phyloP scores from a whole-genome alignment of 2,329 filamentous ascomycete genomes.

The Penicillium rolfsii region DNA sequence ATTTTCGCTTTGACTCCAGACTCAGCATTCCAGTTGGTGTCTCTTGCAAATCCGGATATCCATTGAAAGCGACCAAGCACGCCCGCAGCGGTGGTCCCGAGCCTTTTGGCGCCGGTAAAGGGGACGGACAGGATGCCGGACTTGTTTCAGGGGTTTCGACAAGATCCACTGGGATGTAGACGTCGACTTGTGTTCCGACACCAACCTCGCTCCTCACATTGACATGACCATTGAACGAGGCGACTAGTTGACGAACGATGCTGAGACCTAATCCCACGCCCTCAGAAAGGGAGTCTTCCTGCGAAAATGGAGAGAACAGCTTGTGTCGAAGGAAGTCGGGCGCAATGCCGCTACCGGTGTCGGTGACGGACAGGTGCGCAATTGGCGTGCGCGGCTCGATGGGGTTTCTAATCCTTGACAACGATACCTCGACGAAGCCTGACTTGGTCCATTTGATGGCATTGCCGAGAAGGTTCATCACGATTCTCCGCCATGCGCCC shows the following conservation, averaged over 20 bases:
- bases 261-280: slow-evolving; percentile 68
- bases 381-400: slow-evolving; percentile 17
- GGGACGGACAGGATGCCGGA: neutral
- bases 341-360: slow-evolving; percentile 67
- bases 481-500: slow-evolving; percentile 39
- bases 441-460: slow-evolving; percentile 43
- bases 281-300: slow-evolving; percentile 61
- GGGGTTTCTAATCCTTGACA: slow-evolving; percentile 24
- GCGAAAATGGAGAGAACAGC: slow-evolving; percentile 64
- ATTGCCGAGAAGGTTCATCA: slow-evolving; percentile 46
- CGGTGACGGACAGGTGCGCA: slow-evolving; percentile 53
- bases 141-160: slow-evolving; percentile 5
- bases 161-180: slow-evolving; percentile 32
- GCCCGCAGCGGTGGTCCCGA: slow-evolving; percentile 19
- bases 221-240: slow-evolving; percentile 60
- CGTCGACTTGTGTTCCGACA: slow-evolving; percentile 35
- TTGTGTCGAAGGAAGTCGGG: slow-evolving; percentile 61
- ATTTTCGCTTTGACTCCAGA: slow-evolving; percentile 34
- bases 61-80: slow-evolving; percentile 35
- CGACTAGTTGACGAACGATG: slow-evolving; percentile 62
- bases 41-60: slow-evolving; percentile 28
- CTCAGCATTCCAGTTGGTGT: slow-evolving; percentile 28
- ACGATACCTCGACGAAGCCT: slow-evolving; percentile 38
- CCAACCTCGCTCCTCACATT: slow-evolving; percentile 53
- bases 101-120: no score